Base-by-base conservation (phyloP, 208 protist species). In the Wallacemonas sp. region DNA sequence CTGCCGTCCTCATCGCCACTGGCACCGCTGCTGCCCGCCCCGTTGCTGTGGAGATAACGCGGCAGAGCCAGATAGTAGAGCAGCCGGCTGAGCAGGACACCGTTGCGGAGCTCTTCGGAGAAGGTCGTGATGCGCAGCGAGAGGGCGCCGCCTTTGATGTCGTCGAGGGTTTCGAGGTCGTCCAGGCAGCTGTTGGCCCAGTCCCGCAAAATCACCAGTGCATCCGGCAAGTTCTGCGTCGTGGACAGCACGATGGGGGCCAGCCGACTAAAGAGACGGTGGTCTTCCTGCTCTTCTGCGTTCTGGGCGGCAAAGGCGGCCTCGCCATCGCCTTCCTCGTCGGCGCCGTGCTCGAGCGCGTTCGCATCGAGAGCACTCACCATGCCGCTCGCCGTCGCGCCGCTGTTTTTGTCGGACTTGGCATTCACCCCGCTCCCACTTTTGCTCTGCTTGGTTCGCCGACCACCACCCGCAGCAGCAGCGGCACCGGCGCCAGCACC, bases 1-100 rank as follows among this genome's bases (percentile, higher is more conserved):
- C 66, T 25, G 65, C 59, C 11, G 67, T 69, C 42, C 39, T 65
- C 65, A 39, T 74, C 29, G 59, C 70, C 26, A 22, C 57, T 61
- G 23, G 72, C 81, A 25, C 44, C 44, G 44, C 71, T 76, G 69
- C 66, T 45, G 42, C 46, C 46, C 18, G 76, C 83, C 28, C 32
- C 52, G 32, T 67, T 76, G 55, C 77, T 78, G 49, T 83, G 79
- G 54, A 85, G 72, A 70, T 94, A 96, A 12, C 88, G 84, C 12
- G 91, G 91, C 10, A 96, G 70, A 26, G 91, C 86, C 16, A 96
- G 73, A 71, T 96, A 96, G 63, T 90, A 96, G 28, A 96, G 77
- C 52, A 96, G 73, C 0, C 91, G 86, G 57, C 88, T 94, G 20
- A 96, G 46, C 23, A 96, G 68, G 23, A 93, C 74, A 22, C 88